phyloP scores from a whole-genome alignment of 2,329 filamentous ascomycete species.

The Parascedosporium putredinis region DNA sequence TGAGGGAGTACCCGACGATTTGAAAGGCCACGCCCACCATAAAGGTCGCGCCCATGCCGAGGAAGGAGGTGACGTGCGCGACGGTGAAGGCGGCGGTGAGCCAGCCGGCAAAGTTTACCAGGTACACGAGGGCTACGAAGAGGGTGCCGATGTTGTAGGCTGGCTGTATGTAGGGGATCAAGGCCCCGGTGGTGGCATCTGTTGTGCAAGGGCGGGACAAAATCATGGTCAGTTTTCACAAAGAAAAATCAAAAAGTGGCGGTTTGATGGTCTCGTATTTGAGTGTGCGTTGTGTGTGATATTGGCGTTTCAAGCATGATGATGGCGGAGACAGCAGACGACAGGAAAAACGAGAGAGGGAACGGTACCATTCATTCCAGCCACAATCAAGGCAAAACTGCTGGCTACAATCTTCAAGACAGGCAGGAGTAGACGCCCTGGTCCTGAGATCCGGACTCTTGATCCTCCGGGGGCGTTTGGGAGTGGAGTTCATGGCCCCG shows the following conservation, averaged over 20 bases:
- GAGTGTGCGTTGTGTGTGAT: too few species aligned
- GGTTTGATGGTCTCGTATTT: too few species aligned
- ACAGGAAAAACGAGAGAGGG: too few species aligned
- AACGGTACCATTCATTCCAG: conserved; percentile 4
- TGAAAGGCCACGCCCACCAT: conserved; percentile 48
- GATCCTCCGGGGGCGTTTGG: too few species aligned
- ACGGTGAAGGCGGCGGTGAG: conserved; percentile 60
- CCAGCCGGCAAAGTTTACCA: conserved; percentile 68
- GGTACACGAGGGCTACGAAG: conserved; percentile 71
- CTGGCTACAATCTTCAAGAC: not conserved
- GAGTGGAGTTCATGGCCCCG: too few species aligned
- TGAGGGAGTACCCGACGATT: conserved; percentile 50
- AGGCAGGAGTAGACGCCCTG: too few species aligned
- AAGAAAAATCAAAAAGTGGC: too few species aligned
- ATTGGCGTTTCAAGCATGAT: too few species aligned
- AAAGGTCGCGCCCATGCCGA: conserved; percentile 57
- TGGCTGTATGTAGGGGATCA: conserved; percentile 72
- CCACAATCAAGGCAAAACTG: not conserved
- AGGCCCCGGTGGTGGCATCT: conserved; percentile 64
- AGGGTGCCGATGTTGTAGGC: conserved; percentile 67
- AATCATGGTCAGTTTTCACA: not conserved
- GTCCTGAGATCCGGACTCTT: too few species aligned
- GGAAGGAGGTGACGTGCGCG: conserved; percentile 48
- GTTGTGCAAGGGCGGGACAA: too few species aligned
- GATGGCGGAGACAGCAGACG: too few species aligned